These are phyloP conservation scores for Stenocarpella maydis DNA, from an alignment of 2,329 filamentous ascomycete genomes.

Conservation along the genomic window DNA sequence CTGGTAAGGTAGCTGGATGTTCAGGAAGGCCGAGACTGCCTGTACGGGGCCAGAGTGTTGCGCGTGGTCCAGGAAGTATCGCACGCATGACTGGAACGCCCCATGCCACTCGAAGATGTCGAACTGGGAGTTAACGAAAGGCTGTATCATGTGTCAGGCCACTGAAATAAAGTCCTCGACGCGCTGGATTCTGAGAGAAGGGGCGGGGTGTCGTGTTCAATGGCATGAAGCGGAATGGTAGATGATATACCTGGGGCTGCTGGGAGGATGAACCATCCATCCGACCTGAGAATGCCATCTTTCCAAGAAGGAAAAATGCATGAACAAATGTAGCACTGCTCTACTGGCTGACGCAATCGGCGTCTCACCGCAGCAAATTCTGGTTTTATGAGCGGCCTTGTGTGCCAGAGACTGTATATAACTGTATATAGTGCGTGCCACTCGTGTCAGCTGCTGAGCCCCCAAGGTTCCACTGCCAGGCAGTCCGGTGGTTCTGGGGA, in stretches of 20 bases:
- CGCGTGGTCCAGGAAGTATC: slow-evolving; percentile 90
- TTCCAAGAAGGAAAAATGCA: background rate
- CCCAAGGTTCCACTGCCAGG: background rate
- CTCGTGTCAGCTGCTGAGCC: background rate
- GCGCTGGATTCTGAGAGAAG: background rate
- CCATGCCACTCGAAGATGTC: slow-evolving; percentile 95
- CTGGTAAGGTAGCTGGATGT: slow-evolving; percentile 91
- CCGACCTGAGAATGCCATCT: slow-evolving; percentile 43
- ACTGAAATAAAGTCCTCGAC: slow-evolving; percentile 9
- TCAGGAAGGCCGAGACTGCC: slow-evolving; percentile 87
- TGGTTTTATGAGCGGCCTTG: background rate
- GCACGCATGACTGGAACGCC: slow-evolving; percentile 86
- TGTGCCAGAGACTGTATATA: background rate
- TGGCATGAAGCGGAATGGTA: background rate
- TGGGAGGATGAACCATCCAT: slow-evolving; percentile 41
- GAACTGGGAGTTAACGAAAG: slow-evolving; percentile 62
- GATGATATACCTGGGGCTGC: slow-evolving; percentile 45
- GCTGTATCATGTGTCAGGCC: slow-evolving; percentile 43
- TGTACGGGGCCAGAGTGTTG: slow-evolving; percentile 86
- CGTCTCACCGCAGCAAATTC: background rate
- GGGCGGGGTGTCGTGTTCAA: background rate
- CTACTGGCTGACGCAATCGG: background rate
- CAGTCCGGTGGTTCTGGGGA: background rate
- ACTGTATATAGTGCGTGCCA: background rate
- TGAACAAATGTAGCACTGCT: background rate